A percentile compares a stretch with the other conserved stretches of the same genome.
Evolutionary conservation across 179 eudicot genomes (phyloP).

Genomic region (Drosera spatulata): DNA sequence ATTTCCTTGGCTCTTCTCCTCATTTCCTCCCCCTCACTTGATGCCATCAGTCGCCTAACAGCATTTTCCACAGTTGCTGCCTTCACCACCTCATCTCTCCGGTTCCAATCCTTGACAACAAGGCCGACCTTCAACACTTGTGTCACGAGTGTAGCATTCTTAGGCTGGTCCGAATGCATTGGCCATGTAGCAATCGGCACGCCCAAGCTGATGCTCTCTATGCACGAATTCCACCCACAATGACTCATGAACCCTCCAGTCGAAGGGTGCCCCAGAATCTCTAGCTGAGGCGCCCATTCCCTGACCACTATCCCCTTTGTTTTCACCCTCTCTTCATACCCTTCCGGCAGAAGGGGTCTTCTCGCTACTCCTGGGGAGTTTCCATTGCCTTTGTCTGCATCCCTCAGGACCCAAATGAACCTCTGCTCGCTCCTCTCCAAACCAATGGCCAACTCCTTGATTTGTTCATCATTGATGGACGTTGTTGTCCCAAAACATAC

Average conservation of each 20-base stretch:
- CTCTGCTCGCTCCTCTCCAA: constrained; percentile 9
- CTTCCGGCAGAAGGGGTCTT: constrained; percentile 45
- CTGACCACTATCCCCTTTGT: constrained; percentile 21
- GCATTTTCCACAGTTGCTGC: constrained; percentile 12
- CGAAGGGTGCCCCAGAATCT: constrained; percentile 26
- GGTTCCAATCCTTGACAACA: constrained; percentile 27
- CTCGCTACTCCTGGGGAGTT: constrained; percentile 19
- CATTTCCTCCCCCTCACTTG: constrained; percentile 16
- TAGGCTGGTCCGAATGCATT: constrained; percentile 33
- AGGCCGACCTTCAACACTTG: constrained; percentile 30
- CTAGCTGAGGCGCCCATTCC: constrained; percentile 44
- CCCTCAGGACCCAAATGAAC: constrained; percentile 46
- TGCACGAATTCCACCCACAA: constrained; percentile 48
- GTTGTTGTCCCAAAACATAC: constrained; percentile 32
- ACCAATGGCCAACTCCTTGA: constrained; percentile 29
- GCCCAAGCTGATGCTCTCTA: constrained; percentile 24
- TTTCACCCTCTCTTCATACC: constrained; percentile 8
- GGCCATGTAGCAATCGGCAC: constrained; percentile 46
- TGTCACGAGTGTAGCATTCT: constrained; percentile 23
- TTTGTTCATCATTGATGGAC: constrained; percentile 29
- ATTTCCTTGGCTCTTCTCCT: constrained; percentile 17
- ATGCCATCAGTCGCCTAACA: constrained; percentile 25
- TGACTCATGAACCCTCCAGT: constrained; percentile 30
- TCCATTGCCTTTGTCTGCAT: constrained; percentile 24
- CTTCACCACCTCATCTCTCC: constrained; percentile 13